Evolutionary conservation across 192 early-diverging fungal species (phyloP).

Genomic region (Entomortierella chlamydospora): DNA sequence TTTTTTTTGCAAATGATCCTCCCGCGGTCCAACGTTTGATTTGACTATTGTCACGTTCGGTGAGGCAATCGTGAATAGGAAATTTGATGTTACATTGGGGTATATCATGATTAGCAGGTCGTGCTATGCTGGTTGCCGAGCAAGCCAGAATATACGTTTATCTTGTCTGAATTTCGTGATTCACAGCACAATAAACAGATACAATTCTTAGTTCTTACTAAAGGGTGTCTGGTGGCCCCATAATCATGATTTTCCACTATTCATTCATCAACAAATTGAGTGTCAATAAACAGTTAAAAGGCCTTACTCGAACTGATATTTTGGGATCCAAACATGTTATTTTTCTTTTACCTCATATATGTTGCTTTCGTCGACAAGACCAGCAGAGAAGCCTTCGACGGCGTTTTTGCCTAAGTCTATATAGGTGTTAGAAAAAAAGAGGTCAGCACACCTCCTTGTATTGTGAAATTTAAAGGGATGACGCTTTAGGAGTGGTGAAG

Average conservation of each 20-base stretch:
- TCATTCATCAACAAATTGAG: conserved; percentile 6
- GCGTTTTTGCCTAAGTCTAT: conserved; percentile 81
- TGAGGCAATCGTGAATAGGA: too few species aligned
- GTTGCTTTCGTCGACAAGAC: conserved; percentile 84
- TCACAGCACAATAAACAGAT: too few species aligned
- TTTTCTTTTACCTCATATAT: conserved; percentile 79
- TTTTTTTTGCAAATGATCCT: too few species aligned
- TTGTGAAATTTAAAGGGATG: neutral
- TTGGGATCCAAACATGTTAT: neutral
- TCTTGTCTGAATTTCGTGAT: neutral
- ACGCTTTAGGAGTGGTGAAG: too few species aligned
- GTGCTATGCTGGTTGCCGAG: too few species aligned
- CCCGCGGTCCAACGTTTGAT: too few species aligned
- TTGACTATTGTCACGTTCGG: too few species aligned
- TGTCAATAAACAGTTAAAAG: neutral
- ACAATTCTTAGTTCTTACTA: conserved; percentile 74
- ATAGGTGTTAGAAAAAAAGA: conserved; percentile 3
- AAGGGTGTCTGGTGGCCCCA: conserved; percentile 87
- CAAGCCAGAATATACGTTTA: too few species aligned
- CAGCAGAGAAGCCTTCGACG: conserved; percentile 91
- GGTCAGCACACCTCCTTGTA: too few species aligned
- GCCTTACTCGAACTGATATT: too few species aligned
- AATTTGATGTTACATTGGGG: too few species aligned
- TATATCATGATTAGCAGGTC: too few species aligned
- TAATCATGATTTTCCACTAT: conserved; percentile 91